These are phyloP conservation scores for Raffaelea deltoideospora DNA, from an alignment of 2,329 filamentous ascomycete genomes.

Conservation along the genomic window DNA sequence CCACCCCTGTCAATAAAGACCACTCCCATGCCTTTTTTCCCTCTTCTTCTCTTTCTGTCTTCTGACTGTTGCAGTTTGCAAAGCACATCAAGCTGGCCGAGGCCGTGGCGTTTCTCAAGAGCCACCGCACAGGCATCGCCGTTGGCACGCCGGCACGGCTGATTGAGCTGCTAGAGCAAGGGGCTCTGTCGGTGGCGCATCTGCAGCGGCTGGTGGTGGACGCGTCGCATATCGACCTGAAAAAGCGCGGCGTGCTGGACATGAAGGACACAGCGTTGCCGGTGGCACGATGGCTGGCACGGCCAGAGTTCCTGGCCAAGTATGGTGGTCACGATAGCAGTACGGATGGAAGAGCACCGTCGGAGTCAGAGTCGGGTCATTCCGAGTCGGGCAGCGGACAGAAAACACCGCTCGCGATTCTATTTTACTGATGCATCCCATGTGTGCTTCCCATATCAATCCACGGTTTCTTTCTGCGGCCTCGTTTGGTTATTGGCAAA, in stretches of 20 bases:
- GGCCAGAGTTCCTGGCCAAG: slow-evolving; percentile 48
- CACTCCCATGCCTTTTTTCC: neutral
- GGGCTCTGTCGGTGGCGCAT: slow-evolving; percentile 53
- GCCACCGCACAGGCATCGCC: slow-evolving; percentile 61
- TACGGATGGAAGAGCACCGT: too few relatives aligned
- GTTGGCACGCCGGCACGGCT: slow-evolving; percentile 81
- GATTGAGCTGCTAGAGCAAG: slow-evolving; percentile 67
- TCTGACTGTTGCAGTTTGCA: slow-evolving; percentile 44
- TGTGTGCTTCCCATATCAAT: too few relatives aligned
- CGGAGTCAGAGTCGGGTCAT: too few relatives aligned
- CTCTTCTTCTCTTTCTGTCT: neutral
- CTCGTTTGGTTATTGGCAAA: too few relatives aligned
- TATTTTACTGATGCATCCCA: slow-evolving; percentile 10
- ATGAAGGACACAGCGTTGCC: slow-evolving; percentile 88
- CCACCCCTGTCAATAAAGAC: too few relatives aligned
- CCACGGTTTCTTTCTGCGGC: too few relatives aligned
- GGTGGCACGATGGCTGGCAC: slow-evolving; percentile 57
- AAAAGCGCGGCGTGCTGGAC: slow-evolving; percentile 85
- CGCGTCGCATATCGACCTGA: slow-evolving; percentile 83
- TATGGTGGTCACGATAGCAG: slow-evolving; percentile 26
- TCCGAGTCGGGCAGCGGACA: too few relatives aligned
- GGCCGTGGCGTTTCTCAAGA: slow-evolving; percentile 60
- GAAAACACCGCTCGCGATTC: slow-evolving; percentile 8
- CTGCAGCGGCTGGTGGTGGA: slow-evolving; percentile 76
- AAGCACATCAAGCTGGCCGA: slow-evolving; percentile 96